Conservation (phyloP, 306 rosid genomes). For the Pachyrhizus erosus region DNA sequence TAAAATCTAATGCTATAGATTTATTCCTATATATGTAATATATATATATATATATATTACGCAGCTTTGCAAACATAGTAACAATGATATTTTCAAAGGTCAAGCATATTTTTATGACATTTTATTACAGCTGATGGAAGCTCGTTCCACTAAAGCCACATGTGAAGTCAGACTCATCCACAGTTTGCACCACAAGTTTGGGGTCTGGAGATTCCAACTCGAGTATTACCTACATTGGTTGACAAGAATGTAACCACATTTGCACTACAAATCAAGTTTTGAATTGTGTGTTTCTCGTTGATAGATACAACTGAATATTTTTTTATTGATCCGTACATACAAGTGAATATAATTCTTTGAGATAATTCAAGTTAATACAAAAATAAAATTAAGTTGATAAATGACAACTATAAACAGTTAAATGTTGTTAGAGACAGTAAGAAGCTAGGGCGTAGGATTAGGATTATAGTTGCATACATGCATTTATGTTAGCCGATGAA, state of each 20-base stretch:
- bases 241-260: not conserved
- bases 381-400: not conserved
- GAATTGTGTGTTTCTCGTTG: not conserved
- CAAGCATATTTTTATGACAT: not conserved
- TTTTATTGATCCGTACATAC: too few relatives aligned
- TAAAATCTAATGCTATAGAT: too few relatives aligned
- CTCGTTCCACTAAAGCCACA: constrained; percentile 55
- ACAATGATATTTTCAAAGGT: not conserved
- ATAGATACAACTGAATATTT: not conserved
- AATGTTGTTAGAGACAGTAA: not conserved
- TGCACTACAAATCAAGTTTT: constrained; percentile 10
- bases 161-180: constrained; percentile 69
- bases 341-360: not conserved
- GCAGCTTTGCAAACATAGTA: too few relatives aligned
- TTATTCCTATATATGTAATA: too few relatives aligned
- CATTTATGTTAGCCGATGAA: constrained; percentile 24
- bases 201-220: constrained; percentile 84
- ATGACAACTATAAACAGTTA: not conserved
- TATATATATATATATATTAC: too few relatives aligned
- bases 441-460: too few relatives aligned
- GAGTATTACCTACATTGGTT: constrained; percentile 59
- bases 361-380: not conserved
- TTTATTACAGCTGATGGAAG: constrained; percentile 33
- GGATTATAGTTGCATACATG: not conserved
- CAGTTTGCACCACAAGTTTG: constrained; percentile 59